Conservation (phyloP, 176 grass and related monocot genomes). For the Zoysia pacifica region DNA sequence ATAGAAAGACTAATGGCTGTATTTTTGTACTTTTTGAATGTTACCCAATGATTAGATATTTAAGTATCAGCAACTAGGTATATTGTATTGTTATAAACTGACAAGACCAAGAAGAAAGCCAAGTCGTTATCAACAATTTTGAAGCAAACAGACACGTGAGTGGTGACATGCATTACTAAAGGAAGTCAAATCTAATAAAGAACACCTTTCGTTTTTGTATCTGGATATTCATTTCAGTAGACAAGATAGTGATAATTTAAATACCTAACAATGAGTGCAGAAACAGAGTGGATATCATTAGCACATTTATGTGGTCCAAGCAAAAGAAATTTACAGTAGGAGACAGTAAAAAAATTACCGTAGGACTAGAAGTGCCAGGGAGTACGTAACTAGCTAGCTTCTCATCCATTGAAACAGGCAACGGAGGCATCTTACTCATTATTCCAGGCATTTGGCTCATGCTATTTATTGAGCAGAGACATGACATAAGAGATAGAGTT, state of each 20-base stretch:
- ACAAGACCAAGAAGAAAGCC: neutral
- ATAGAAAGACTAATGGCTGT: neutral
- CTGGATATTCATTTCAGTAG: slow-evolving; percentile 6
- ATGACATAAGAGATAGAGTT: slow-evolving; percentile 32
- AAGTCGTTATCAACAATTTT: neutral
- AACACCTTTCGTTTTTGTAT: neutral
- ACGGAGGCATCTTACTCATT: slow-evolving; percentile 85
- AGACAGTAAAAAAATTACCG: no score
- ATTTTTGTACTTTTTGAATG: neutral
- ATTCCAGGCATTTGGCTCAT: slow-evolving; percentile 88
- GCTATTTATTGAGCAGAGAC: slow-evolving; percentile 47
- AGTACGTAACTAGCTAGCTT: slow-evolving; percentile 59
- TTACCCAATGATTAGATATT: neutral
- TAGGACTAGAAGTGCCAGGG: slow-evolving; percentile 2
- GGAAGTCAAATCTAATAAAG: neutral
- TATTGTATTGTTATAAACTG: neutral
- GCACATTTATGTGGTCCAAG: neutral
- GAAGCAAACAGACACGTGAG: neutral
- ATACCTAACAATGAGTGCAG: neutral
- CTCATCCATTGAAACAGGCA: slow-evolving; percentile 68
- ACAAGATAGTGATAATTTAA: neutral
- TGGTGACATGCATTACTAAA: neutral
- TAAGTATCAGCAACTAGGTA: neutral
- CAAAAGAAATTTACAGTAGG: slow-evolving; percentile 59
- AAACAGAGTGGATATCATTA: neutral